Evolutionary conservation across 2,329 filamentous ascomycete genomes (phyloP).

Genomic region (Neofusicoccum sp.): DNA sequence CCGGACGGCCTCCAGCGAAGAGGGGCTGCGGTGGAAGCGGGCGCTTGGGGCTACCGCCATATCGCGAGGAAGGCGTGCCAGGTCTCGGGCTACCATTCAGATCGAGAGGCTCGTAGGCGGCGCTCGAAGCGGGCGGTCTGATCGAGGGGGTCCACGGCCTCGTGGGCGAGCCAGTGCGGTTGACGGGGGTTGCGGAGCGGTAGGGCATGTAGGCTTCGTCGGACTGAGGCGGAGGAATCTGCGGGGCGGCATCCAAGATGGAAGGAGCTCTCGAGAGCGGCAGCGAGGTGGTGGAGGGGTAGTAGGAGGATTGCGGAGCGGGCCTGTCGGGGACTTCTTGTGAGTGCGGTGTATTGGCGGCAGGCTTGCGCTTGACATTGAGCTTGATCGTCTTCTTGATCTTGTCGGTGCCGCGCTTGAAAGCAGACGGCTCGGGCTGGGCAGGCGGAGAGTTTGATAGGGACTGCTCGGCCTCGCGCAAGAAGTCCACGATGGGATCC

Average conservation of each 20-base stretch:
- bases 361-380: conserved; percentile 22
- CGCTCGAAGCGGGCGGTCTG: conserved; percentile 68
- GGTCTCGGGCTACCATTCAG: conserved; percentile 87
- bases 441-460: conserved; percentile 23
- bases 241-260: conserved; percentile 50
- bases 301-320: conserved; percentile 49
- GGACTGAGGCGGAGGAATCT: conserved; percentile 56
- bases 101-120: conserved; percentile 81
- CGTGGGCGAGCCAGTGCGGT: conserved; percentile 32
- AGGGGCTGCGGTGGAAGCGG: conserved; percentile 86
- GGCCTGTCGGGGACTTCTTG: conserved; percentile 37
- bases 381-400: conserved; percentile 34
- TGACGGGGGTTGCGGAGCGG: conserved; percentile 50
- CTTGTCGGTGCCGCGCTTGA: conserved; percentile 24
- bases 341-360: conserved; percentile 27
- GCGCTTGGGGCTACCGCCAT: conserved; percentile 81
- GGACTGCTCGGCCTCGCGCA: conserved; percentile 41
- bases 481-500: conserved; percentile 43
- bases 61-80: conserved; percentile 84
- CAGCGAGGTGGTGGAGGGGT: conserved; percentile 43
- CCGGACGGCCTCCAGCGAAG: conserved; percentile 61
- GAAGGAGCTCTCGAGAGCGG: conserved; percentile 50
- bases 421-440: conserved; percentile 23
- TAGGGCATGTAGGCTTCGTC: conserved; percentile 64
- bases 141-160: conserved; percentile 56